These are phyloP conservation scores for Paraurostyla sp. DNA, from an alignment of 73 alveolate species.

Conservation along the genomic window DNA sequence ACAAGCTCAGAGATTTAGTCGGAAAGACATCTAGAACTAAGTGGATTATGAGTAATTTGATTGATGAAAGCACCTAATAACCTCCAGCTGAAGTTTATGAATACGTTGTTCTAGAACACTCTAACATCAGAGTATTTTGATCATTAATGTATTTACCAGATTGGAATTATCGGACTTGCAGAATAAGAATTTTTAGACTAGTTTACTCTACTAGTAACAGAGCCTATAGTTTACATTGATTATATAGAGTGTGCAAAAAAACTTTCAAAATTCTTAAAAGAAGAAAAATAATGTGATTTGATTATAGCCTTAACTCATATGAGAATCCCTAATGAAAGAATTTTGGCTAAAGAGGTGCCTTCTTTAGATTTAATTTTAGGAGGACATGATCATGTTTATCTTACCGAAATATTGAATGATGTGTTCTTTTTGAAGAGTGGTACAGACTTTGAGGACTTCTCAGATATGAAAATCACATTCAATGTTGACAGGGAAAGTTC, in stretches of 20 bases:
- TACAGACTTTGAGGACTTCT: constrained; percentile 80
- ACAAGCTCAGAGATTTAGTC: constrained; percentile 56
- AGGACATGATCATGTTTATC: constrained; percentile 84
- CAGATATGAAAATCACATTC: constrained; percentile 42
- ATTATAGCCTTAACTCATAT: constrained; percentile 89
- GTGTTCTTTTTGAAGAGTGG: constrained; percentile 69
- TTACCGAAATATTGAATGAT: constrained; percentile 49
- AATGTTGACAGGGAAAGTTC: not conserved
- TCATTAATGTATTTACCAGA: not conserved
- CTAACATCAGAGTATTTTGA: constrained; percentile 44
- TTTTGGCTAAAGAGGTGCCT: constrained; percentile 61
- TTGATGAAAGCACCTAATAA: constrained; percentile 61
- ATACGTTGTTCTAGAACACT: constrained; percentile 50
- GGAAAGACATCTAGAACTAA: constrained; percentile 62
- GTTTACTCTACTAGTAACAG: constrained; percentile 57
- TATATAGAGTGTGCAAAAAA: constrained; percentile 47
- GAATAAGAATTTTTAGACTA: constrained; percentile 85
- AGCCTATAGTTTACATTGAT: constrained; percentile 65
- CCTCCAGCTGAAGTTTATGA: constrained; percentile 75
- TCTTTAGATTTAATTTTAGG: constrained; percentile 82
- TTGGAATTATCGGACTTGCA: constrained; percentile 85
- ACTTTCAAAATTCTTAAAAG: constrained; percentile 39
- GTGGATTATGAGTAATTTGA: constrained; percentile 82
- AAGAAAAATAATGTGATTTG: constrained; percentile 79
- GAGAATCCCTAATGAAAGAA: constrained; percentile 82